Percentiles rank a stretch among this genome's conserved stretches.
phyloP scores from a whole-genome alignment of 768 basidiomycete genomes.

The Boletus vermiculosoides region DNA sequence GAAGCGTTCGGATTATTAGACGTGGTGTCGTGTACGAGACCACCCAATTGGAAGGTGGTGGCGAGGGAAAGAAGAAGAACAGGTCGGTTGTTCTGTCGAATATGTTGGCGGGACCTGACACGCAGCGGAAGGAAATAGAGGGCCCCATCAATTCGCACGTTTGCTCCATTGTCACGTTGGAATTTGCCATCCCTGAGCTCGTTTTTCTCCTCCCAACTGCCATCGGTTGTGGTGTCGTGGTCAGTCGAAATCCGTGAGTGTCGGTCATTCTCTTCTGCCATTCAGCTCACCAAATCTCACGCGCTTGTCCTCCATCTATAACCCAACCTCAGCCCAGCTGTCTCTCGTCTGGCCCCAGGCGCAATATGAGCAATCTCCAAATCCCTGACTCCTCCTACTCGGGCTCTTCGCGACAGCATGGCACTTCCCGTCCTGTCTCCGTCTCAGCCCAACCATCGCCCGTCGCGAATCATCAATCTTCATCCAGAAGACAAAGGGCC shows the following conservation, averaged over 20 bases:
- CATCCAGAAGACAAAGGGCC: conserved; percentile 62
- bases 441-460: conserved; percentile 55
- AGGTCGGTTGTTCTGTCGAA: conserved; percentile 7
- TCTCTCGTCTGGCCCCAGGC: background rate
- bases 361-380: conserved; percentile 39
- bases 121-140: conserved; percentile 13
- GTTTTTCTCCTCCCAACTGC: conserved; percentile 12
- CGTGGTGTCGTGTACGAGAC: background rate
- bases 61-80: background rate
- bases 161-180: conserved; percentile 18
- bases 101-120: background rate
- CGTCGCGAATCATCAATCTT: conserved; percentile 38
- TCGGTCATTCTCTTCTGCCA: conserved; percentile 8
- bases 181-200: conserved; percentile 14
- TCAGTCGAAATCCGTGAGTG: conserved; percentile 14
- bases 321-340: no score
- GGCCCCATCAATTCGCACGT: conserved; percentile 32
- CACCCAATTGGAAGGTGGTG: no score
- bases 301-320: conserved; percentile 22
- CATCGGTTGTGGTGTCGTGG: conserved; percentile 2
- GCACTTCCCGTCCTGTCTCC: conserved; percentile 53
- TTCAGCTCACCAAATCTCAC: conserved; percentile 17
- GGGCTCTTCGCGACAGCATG: conserved; percentile 45
- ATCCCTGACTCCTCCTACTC: conserved; percentile 44
- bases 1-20: background rate